Evolutionary conservation across 129 eudicot species (phyloP).

Genomic region (Lonicera japonica): DNA sequence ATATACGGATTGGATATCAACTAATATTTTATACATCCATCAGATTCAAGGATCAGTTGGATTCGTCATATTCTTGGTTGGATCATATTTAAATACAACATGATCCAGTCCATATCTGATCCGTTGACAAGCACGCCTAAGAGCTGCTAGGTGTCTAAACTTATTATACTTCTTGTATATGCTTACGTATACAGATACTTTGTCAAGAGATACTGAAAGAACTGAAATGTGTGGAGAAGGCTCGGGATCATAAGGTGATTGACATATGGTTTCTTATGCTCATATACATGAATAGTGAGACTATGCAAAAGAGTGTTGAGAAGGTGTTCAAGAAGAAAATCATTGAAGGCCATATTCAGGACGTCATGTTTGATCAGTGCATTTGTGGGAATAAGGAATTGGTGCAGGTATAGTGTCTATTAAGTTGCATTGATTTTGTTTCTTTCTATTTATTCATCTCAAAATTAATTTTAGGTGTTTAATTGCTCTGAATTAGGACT

Average conservation of each 20-base stretch:
- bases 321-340: slow-evolving; percentile 66
- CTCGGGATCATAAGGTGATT: slow-evolving; percentile 69
- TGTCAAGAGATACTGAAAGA: slow-evolving; percentile 77
- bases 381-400: slow-evolving; percentile 59
- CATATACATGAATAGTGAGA: slow-evolving; percentile 52
- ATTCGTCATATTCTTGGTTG: too few species aligned
- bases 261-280: slow-evolving; percentile 80
- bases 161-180: neutral
- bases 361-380: slow-evolving; percentile 63
- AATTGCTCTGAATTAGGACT: slow-evolving; percentile 40
- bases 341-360: slow-evolving; percentile 55
- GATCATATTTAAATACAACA: too few species aligned
- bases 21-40: too few species aligned
- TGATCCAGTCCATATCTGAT: too few species aligned
- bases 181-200: slow-evolving; percentile 37
- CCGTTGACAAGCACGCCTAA: too few species aligned
- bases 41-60: too few species aligned
- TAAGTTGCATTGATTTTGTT: neutral
- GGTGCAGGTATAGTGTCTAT: slow-evolving; percentile 50
- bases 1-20: too few species aligned
- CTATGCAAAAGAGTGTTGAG: slow-evolving; percentile 71
- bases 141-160: neutral
- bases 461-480: slow-evolving; percentile 12
- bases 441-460: neutral
- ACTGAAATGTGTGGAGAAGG: slow-evolving; percentile 52